Base-by-base conservation (phyloP, 352 stramenopile species). In the Globisporangium middletonii region DNA sequence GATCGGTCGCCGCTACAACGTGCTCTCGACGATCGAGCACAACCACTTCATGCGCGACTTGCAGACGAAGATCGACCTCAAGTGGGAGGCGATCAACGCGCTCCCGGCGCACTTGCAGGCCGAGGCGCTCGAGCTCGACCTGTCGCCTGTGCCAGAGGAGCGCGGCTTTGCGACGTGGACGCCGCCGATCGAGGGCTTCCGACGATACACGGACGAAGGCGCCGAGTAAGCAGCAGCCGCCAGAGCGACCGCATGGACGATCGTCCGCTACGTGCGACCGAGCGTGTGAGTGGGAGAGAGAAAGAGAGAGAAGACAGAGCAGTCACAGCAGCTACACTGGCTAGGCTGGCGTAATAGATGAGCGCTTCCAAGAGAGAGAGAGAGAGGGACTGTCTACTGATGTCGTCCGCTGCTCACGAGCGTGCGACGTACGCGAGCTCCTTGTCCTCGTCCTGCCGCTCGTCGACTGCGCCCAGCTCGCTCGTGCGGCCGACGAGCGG, bases 11-110 rank as follows among this genome's bases (percentile, higher is more conserved):
- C 79, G 75, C 55, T 95, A 83, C 72, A 95, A 95, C 69, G 47
- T 47, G 18, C 87, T 91, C 82, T 89, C 64, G 53, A 74, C 69
- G 52, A 88, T 93, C 51, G 73, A 75, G 72, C 86, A 95, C 79
- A 95, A 95, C 73, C 76, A 92, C 72, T 65, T 87, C 38, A 93
- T 93, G 83, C 79, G 82, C 53, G 84, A 95, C 71, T 50, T 96
- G 66, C 87, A 94, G 69, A 94, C 77, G 59, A 96, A 96, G 77
- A 94, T 96, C 64, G 86, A 95, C 68, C 73, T 96, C 44, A 95
- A 95, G 70, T 94, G 86, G 84, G 86, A 86, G 28, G 88, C 88
- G 27, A 96, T 96, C 69, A 94, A 94, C 59, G 80, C 85, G 52
- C 70, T 96, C 43, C 88, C 85, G 13, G 71, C 57, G 18, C 75